Base-by-base conservation (phyloP, 495 filamentous ascomycete species). In the Evernia prunastri region DNA sequence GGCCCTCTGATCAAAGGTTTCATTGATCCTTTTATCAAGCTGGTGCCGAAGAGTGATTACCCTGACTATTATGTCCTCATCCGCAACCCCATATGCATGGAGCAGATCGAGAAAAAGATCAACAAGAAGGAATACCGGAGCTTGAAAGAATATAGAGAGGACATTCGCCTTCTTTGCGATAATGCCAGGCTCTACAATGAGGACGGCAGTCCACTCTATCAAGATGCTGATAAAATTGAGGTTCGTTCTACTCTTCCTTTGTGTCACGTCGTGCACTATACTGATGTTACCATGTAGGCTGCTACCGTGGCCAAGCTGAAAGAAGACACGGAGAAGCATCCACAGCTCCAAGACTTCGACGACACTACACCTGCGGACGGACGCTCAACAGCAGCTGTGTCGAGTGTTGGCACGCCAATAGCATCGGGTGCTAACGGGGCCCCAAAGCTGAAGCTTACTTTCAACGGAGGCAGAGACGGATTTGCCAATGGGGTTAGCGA, bases 111-210 rank as follows among this genome's bases (percentile, higher is more conserved):
- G 74, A 91, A 87, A 73, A 92, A 89, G 78, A 95, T 98, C 74
- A 96, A 96, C 78, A 90, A 88, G 67, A 88, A 92, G 65, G 89
- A 97, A 67, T 98, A 97, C 73, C 85, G 85, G 66, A 88, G 80
- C 70, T 74, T 96, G 62, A 85, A 79, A 66, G 89, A 90, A 66
- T 89, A 97, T 82, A 79, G 86, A 40, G 83, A 83, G 36, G 94
- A 98, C 71, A 85, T 98, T 63, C 83, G 85, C 54, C 77, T 89
- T 61, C 83, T 98, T 69, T 93, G 92, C 73, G 84, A 82, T 69
- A 98, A 98, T 77, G 96, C 93, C 65, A 80, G 90, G 70, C 92
- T 87, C 9, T 98, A 94, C 76, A 98, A 98, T 74, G 94, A 98
- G 75, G 94, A 97, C 71, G 87, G 85, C 47, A 96, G 92, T 76